Conservation (phyloP, 371 early-diverging fungal species). For the Ordospora colligata region DNA sequence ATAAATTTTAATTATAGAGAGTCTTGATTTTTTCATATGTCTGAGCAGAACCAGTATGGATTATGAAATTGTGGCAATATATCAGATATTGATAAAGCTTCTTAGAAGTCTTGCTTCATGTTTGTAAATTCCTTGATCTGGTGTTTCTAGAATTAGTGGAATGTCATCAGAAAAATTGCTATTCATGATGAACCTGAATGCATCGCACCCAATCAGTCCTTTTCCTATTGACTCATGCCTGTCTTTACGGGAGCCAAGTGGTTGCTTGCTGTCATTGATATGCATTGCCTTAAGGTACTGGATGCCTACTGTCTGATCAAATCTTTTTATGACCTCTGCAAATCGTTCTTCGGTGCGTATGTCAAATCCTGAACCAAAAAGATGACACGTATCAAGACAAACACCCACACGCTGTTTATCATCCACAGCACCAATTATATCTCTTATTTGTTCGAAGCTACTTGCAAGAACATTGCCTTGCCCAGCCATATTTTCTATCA, state of each 20-base stretch:
- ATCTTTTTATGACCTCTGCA: slow-evolving; percentile 62
- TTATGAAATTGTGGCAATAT: no score
- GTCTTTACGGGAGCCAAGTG: slow-evolving; percentile 62
- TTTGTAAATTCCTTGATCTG: slow-evolving; percentile 57
- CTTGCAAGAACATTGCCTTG: slow-evolving; percentile 64
- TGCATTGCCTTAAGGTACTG: slow-evolving; percentile 65
- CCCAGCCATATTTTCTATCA: slow-evolving; percentile 68
- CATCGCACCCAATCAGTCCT: slow-evolving; percentile 64
- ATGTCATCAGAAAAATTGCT: slow-evolving; percentile 62
- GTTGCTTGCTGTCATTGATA: slow-evolving; percentile 65
- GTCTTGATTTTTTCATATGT: no score
- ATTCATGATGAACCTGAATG: slow-evolving; percentile 64
- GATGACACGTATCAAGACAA: slow-evolving; percentile 67
- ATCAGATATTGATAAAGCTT: neutral
- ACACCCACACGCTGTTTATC: slow-evolving; percentile 65
- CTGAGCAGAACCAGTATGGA: no score
- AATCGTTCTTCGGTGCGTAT: slow-evolving; percentile 61
- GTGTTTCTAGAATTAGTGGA: slow-evolving; percentile 66
- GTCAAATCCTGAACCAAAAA: slow-evolving; percentile 67
- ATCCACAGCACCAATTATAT: slow-evolving; percentile 63
- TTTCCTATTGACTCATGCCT: slow-evolving; percentile 66
- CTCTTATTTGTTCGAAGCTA: slow-evolving; percentile 63
- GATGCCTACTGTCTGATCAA: slow-evolving; percentile 63
- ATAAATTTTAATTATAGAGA: no score
- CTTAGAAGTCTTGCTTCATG: slow-evolving; percentile 54